These are phyloP conservation scores for Saprolegnia diclina DNA, from an alignment of 352 stramenopile species.

Conservation along the genomic window DNA sequence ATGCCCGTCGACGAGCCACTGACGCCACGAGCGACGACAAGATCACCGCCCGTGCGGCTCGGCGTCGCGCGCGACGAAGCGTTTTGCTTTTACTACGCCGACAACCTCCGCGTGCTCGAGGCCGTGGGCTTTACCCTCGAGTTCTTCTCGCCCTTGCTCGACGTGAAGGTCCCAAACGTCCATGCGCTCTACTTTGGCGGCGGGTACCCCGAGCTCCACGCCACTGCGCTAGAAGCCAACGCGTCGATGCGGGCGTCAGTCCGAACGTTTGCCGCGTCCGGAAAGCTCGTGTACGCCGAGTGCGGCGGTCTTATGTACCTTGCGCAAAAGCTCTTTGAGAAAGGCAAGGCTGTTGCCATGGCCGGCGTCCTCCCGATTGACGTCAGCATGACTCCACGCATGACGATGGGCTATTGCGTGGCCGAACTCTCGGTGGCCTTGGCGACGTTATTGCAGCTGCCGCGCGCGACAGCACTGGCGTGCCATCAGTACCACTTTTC, in stretches of 20 bases:
- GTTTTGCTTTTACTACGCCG: conserved; percentile 28
- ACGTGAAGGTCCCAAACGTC: conserved; percentile 19
- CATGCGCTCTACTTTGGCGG: conserved; percentile 34
- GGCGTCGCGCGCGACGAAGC: conserved; percentile 17
- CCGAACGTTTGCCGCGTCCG: conserved; percentile 16
- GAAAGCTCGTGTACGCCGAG: conserved; percentile 29
- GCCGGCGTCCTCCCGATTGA: conserved; percentile 23
- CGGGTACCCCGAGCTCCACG: conserved; percentile 34
- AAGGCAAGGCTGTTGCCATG: conserved; percentile 23
- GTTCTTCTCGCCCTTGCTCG: conserved; percentile 29
- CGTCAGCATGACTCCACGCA: conserved; percentile 17
- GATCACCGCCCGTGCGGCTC: conserved; percentile 20
- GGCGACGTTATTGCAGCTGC: neutral
- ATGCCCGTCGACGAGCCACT: neutral
- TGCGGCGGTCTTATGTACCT: conserved; percentile 34
- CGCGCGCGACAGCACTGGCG: neutral
- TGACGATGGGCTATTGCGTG: conserved; percentile 23
- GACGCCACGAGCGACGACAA: neutral
- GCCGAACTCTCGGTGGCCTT: neutral
- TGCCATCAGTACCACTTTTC: conserved; percentile 30
- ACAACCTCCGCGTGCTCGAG: conserved; percentile 23
- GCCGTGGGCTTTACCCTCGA: neutral
- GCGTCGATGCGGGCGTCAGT: conserved; percentile 24
- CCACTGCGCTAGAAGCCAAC: conserved; percentile 27
- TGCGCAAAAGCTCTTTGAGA: neutral